A percentile compares a stretch with the other conserved stretches of the same genome.
phyloP scores from a whole-genome alignment of 2,329 filamentous ascomycete species.

The Emergomyces africanus region DNA sequence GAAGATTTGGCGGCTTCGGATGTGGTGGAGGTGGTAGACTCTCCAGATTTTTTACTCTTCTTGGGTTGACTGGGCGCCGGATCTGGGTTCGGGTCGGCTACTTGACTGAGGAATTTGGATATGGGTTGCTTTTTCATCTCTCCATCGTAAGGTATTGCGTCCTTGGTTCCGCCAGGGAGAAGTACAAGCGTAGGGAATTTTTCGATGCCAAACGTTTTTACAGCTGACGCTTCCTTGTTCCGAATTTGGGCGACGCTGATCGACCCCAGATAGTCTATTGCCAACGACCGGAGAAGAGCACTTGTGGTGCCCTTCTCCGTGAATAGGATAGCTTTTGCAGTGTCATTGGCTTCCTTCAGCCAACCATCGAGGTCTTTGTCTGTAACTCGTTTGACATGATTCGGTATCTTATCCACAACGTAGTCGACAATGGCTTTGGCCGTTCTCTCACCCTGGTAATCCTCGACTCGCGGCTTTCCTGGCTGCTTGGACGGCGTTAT shows the following conservation, averaged over 20 bases:
- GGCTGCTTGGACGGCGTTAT: slow-evolving; percentile 72
- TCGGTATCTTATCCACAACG: slow-evolving; percentile 77
- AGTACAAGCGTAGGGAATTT: slow-evolving; percentile 73
- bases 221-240: slow-evolving; percentile 60
- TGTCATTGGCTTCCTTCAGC: slow-evolving; percentile 52
- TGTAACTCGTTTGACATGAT: slow-evolving; percentile 70
- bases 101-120: slow-evolving; percentile 69
- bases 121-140: slow-evolving; percentile 76
- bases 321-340: slow-evolving; percentile 79
- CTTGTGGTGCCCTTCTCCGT: slow-evolving; percentile 86
- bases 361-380: slow-evolving; percentile 70
- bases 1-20: slow-evolving; percentile 11
- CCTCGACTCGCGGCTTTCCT: slow-evolving; percentile 69
- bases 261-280: slow-evolving; percentile 77
- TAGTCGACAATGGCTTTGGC: slow-evolving; percentile 82
- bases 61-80: slow-evolving; percentile 39
- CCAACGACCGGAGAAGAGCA: slow-evolving; percentile 66
- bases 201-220: slow-evolving; percentile 61
- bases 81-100: slow-evolving; percentile 66
- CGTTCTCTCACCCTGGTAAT: slow-evolving; percentile 73
- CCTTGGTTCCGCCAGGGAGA: slow-evolving; percentile 56
- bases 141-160: slow-evolving; percentile 62
- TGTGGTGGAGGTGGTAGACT: slow-evolving; percentile 34
- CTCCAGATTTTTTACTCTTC: slow-evolving; percentile 17
- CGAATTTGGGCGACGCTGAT: slow-evolving; percentile 73